These are phyloP conservation scores for Exophiala alcalophila DNA, from an alignment of 2,329 filamentous ascomycete genomes.

Conservation along the genomic window DNA sequence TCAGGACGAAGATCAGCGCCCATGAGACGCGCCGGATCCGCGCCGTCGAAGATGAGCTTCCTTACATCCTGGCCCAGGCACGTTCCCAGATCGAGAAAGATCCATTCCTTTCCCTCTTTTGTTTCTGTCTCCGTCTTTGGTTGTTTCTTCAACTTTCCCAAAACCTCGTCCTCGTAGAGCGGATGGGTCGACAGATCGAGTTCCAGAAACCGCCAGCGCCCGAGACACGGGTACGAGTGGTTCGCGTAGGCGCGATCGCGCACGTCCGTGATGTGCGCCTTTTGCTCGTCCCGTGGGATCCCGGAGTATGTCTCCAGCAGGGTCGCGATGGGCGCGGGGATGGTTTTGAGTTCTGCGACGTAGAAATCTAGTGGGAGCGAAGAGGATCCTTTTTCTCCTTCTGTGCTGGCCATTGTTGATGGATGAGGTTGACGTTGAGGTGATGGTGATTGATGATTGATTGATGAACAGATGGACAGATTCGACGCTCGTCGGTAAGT, in stretches of 20 bases:
- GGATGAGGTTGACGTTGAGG: background rate
- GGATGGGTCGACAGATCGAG: slow-evolving; percentile 37
- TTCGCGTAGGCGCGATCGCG: slow-evolving; percentile 31
- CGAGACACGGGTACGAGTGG: slow-evolving; percentile 45
- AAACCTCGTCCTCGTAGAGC: slow-evolving; percentile 32
- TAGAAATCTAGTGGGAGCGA: too few species aligned
- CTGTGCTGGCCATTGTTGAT: too few species aligned
- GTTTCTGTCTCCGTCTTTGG: background rate
- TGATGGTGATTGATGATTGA: too few species aligned
- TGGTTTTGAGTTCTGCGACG: slow-evolving; percentile 12
- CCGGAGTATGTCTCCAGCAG: slow-evolving; percentile 24
- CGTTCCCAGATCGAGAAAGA: slow-evolving; percentile 44
- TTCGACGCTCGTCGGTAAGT: too few species aligned
- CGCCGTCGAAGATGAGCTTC: slow-evolving; percentile 48
- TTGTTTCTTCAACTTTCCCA: slow-evolving; percentile 23
- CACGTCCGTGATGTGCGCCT: slow-evolving; percentile 24
- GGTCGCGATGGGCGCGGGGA: slow-evolving; percentile 19
- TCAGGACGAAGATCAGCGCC: slow-evolving; percentile 34
- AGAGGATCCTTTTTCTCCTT: too few species aligned
- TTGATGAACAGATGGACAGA: too few species aligned
- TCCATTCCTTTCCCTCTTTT: slow-evolving; percentile 12
- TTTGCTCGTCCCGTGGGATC: slow-evolving; percentile 23
- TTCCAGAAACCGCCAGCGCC: slow-evolving; percentile 44
- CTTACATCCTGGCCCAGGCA: slow-evolving; percentile 47
- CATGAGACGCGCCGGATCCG: slow-evolving; percentile 45